Evolutionary conservation across 2,329 filamentous ascomycete genomes (phyloP).

Genomic region (Fusarium sp.): DNA sequence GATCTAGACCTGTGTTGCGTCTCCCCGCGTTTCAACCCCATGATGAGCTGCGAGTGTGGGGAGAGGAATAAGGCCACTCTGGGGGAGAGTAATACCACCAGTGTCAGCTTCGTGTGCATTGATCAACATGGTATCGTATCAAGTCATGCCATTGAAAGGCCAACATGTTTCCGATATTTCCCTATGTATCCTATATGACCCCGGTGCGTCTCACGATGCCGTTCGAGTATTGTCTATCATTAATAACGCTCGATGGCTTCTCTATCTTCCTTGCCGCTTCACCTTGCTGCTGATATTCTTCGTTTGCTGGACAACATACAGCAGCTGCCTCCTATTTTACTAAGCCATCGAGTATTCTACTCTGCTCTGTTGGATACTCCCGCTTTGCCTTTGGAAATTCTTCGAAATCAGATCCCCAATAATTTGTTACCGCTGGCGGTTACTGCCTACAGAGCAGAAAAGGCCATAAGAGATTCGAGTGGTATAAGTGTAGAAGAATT

Average conservation of each 20-base stretch:
- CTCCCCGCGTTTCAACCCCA: slow-evolving; percentile 20
- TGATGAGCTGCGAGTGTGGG: slow-evolving; percentile 36
- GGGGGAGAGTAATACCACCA: slow-evolving; percentile 20
- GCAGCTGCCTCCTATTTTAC: slow-evolving; percentile 31
- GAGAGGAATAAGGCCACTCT: slow-evolving; percentile 44
- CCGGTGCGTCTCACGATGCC: not conserved
- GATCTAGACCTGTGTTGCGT: not conserved
- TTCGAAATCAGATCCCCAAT: slow-evolving; percentile 37
- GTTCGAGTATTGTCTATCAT: not conserved
- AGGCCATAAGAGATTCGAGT: slow-evolving; percentile 14
- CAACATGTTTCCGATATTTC: not conserved
- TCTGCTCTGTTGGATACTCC: slow-evolving; percentile 40
- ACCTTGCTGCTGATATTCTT: slow-evolving; percentile 43
- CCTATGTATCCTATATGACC: slow-evolving; percentile 5
- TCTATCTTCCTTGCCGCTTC: slow-evolving; percentile 41
- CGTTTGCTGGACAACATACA: slow-evolving; percentile 33
- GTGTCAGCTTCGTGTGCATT: slow-evolving; percentile 31
- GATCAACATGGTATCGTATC: slow-evolving; percentile 24
- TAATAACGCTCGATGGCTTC: slow-evolving; percentile 31
- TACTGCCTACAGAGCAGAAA: slow-evolving; percentile 33
- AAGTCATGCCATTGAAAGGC: slow-evolving; percentile 33
- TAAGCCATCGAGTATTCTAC: slow-evolving; percentile 45
- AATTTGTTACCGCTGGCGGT: slow-evolving; percentile 33
- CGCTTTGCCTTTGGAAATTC: slow-evolving; percentile 34
- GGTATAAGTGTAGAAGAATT: slow-evolving; percentile 21